A percentile compares a stretch with the other conserved stretches of the same genome.
These are phyloP conservation scores for Podila clonocystis DNA, from an alignment of 192 early-diverging fungal genomes.

Conservation along the genomic window DNA sequence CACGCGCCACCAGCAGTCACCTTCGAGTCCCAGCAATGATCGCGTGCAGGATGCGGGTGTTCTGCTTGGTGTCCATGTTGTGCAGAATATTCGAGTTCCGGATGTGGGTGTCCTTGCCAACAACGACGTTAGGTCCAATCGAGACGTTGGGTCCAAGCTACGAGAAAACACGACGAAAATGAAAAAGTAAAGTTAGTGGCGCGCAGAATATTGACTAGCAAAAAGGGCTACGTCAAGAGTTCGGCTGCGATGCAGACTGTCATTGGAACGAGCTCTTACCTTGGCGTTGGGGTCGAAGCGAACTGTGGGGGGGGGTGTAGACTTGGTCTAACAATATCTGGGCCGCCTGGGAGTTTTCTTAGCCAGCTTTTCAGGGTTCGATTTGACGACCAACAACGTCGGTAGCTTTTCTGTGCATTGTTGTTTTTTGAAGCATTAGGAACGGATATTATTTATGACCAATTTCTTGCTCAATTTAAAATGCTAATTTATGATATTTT, in stretches of 20 bases:
- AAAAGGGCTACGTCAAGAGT: not conserved
- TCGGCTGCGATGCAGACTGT: not conserved
- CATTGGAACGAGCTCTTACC: constrained; percentile 25
- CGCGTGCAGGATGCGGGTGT: constrained; percentile 85
- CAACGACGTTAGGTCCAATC: constrained; percentile 87
- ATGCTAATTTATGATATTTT: not conserved
- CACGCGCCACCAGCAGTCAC: constrained; percentile 92
- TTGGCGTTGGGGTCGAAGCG: constrained; percentile 92
- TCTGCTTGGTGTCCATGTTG: constrained; percentile 90
- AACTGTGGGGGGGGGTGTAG: constrained; percentile 94
- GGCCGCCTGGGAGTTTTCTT: constrained; percentile 62
- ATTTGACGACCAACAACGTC: constrained; percentile 66
- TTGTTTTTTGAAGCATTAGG: too few relatives aligned
- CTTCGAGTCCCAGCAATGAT: constrained; percentile 94
- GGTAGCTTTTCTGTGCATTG: too few relatives aligned
- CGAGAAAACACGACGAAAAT: not conserved
- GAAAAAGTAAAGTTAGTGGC: not conserved
- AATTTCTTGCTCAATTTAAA: too few relatives aligned
- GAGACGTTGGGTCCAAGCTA: constrained; percentile 96
- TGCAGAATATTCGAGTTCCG: constrained; percentile 95
- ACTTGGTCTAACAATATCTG: constrained; percentile 91
- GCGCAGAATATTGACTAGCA: constrained; percentile 1
- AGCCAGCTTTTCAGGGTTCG: constrained; percentile 70
- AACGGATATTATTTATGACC: too few relatives aligned
- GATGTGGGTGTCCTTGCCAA: constrained; percentile 93